Conservation (phyloP, 495 filamentous ascomycete genomes). For the Saxispiralis lemnorum region DNA sequence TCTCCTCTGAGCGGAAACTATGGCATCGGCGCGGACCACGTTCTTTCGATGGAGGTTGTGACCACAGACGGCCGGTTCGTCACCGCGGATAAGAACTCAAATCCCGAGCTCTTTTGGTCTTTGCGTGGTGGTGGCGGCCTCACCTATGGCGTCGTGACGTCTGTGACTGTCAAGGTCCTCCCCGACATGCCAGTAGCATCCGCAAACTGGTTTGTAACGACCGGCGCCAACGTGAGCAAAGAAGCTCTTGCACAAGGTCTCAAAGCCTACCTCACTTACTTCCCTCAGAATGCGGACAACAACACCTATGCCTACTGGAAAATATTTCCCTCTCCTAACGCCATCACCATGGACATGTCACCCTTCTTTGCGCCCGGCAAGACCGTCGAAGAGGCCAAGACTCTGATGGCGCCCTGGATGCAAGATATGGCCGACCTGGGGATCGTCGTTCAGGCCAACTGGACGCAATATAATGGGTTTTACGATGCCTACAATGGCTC, state of each 20-base stretch:
- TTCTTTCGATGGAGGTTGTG: constrained; percentile 1
- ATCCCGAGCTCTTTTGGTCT: constrained; percentile 11
- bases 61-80: constrained; percentile 3
- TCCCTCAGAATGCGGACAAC: not conserved
- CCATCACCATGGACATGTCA: constrained; percentile 25
- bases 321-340: constrained; percentile 26
- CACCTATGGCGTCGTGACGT: constrained; percentile 4
- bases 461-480: not conserved
- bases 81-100: constrained; percentile 1
- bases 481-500: not conserved
- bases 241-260: not conserved
- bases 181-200: not conserved
- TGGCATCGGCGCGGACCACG: constrained; percentile 7
- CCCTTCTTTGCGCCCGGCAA: constrained; percentile 34
- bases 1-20: not conserved
- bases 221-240: not conserved
- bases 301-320: constrained; percentile 18
- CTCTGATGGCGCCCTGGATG: too few relatives aligned
- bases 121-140: constrained; percentile 5
- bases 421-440: not conserved
- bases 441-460: not conserved
- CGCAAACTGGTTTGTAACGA: not conserved
- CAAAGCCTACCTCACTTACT: not conserved
- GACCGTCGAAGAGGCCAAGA: constrained; percentile 33
- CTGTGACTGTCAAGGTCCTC: not conserved